Percentiles rank a stretch among this genome's conserved stretches.
Conservation (phyloP, 1,284 basidiomycete genomes). For the Ustilago nuda region DNA sequence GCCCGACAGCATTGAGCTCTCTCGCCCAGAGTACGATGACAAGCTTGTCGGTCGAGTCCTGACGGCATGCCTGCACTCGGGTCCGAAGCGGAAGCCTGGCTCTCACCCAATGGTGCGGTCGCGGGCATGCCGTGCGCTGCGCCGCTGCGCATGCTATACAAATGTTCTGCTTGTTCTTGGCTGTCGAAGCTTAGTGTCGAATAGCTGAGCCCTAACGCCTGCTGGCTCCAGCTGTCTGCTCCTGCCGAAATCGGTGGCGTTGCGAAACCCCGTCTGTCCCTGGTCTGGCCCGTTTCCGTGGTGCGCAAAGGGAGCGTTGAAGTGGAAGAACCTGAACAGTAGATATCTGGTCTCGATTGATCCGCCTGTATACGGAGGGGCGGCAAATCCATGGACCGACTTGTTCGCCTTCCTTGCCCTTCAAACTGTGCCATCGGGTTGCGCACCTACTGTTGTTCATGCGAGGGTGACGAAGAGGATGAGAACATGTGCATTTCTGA, state of each 20-base stretch:
- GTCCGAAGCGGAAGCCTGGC: not conserved
- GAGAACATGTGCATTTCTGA: conserved; percentile 1
- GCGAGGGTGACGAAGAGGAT: not conserved
- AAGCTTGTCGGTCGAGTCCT: conserved; percentile 1
- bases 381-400: conserved; percentile 23
- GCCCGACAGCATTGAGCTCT: not conserved
- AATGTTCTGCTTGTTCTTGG: conserved; percentile 4
- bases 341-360: not conserved
- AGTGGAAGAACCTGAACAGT: not conserved
- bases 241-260: not conserved
- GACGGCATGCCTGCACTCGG: conserved; percentile 1
- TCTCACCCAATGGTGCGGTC: not conserved
- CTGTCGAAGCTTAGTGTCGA: conserved; percentile 1
- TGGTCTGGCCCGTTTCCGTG: not conserved
- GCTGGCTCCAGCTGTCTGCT: not conserved
- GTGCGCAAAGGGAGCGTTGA: conserved; percentile 7
- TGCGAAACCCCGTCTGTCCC: not conserved
- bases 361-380: conserved; percentile 21
- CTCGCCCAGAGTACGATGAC: conserved; percentile 4
- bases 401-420: not conserved
- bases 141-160: not conserved
- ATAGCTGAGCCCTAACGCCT: not conserved
- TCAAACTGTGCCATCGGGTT: not conserved
- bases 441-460: conserved; percentile 6
- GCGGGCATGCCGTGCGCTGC: not conserved